A percentile compares a stretch with the other conserved stretches of the same genome.
phyloP scores from a whole-genome alignment of 257 asterid species.

The Plantago ovata region DNA sequence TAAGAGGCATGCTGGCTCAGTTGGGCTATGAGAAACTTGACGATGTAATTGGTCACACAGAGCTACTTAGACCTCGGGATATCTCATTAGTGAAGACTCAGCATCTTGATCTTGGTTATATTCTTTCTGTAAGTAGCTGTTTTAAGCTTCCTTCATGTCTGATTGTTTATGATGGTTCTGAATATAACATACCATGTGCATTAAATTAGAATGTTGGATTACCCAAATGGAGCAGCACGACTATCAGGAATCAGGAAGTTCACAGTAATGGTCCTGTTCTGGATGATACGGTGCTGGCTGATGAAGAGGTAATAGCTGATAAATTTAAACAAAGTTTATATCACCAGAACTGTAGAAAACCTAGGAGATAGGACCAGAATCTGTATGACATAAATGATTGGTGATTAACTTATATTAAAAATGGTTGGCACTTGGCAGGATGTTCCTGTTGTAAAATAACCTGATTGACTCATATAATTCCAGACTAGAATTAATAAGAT shows the following conservation, averaged over 20 bases:
- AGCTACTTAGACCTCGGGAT: slow-evolving; percentile 75
- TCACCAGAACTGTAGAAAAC: too few relatives aligned
- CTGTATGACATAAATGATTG: too few relatives aligned
- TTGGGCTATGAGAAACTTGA: slow-evolving; percentile 94
- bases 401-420: too few relatives aligned
- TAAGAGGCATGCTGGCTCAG: slow-evolving; percentile 89
- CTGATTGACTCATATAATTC: too few relatives aligned
- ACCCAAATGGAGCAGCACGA: slow-evolving; percentile 88
- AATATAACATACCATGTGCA: slow-evolving; percentile 8
- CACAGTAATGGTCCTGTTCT: slow-evolving; percentile 93
- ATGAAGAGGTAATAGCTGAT: slow-evolving; percentile 49
- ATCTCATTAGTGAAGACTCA: slow-evolving; percentile 91
- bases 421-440: too few relatives aligned
- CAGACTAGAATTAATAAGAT: too few relatives aligned
- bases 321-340: too few relatives aligned
- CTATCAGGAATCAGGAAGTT: slow-evolving; percentile 85
- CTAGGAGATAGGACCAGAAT: too few relatives aligned
- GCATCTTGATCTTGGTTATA: slow-evolving; percentile 77
- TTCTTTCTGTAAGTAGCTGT: slow-evolving; percentile 65
- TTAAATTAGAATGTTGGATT: slow-evolving; percentile 65
- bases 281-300: slow-evolving; percentile 79
- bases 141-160: background rate
- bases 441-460: too few relatives aligned
- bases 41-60: slow-evolving; percentile 87
- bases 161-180: slow-evolving; percentile 3